phyloP scores from a whole-genome alignment of 768 basidiomycete species.

The Russula abietina region DNA sequence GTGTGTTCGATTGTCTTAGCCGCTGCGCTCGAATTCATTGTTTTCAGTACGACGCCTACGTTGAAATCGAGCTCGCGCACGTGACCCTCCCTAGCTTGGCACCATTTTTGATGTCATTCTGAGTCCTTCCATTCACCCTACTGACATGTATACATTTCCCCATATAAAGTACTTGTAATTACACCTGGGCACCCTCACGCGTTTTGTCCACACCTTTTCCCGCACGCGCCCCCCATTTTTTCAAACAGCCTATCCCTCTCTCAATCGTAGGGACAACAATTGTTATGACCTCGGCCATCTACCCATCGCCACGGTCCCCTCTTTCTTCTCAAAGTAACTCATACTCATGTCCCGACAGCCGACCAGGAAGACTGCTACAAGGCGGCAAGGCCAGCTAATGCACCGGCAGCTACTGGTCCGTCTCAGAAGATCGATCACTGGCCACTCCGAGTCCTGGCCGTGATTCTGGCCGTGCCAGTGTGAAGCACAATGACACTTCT shows the following conservation, averaged over 20 bases:
- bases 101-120: too few species aligned
- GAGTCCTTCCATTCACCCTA: too few species aligned
- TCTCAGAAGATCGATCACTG: not conserved
- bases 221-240: too few species aligned
- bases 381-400: too few species aligned
- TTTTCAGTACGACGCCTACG: constrained; percentile 56
- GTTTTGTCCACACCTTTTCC: too few species aligned
- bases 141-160: too few species aligned
- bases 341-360: not conserved
- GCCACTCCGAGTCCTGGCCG: not conserved
- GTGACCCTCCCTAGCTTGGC: too few species aligned
- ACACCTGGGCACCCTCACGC: too few species aligned
- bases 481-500: not conserved
- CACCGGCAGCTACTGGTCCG: not conserved
- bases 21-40: constrained; percentile 52
- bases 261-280: constrained; percentile 58
- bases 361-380: constrained; percentile 2
- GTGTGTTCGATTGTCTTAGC: constrained; percentile 49
- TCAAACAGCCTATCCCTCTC: too few species aligned
- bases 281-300: constrained; percentile 58
- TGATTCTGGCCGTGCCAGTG: not conserved
- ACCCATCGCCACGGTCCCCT: constrained; percentile 48
- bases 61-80: too few species aligned
- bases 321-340: not conserved
- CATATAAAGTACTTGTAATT: too few species aligned